phyloP scores from a whole-genome alignment of 2,329 filamentous ascomycete genomes.

The Aspergillus fumigatus region DNA sequence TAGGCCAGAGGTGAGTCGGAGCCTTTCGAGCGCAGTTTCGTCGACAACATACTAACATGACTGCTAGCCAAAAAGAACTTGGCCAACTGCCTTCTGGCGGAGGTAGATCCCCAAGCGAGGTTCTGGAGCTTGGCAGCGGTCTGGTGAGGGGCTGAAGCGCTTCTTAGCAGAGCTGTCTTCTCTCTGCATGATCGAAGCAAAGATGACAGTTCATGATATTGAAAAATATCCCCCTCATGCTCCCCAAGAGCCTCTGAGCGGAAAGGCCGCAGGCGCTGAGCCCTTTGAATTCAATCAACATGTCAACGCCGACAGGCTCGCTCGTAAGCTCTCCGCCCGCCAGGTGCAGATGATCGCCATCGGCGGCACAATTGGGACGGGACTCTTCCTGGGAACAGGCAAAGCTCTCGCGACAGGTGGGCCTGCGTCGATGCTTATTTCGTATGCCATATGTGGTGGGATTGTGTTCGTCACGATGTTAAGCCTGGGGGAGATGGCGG shows the following conservation, averaged over 20 bases:
- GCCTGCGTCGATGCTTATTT: constrained; percentile 55
- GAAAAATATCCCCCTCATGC: constrained; percentile 18
- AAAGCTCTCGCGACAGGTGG: constrained; percentile 57
- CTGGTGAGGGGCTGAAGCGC: neutral
- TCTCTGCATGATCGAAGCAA: neutral
- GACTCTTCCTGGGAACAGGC: constrained; percentile 60
- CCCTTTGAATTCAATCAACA: constrained; percentile 9
- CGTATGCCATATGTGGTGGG: constrained; percentile 53
- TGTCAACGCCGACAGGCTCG: constrained; percentile 45
- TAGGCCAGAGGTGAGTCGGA: neutral
- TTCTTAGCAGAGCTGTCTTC: neutral
- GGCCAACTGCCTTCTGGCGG: neutral
- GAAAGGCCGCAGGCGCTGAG: constrained; percentile 11
- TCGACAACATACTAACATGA: neutral
- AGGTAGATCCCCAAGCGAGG: neutral
- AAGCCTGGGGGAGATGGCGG: constrained; percentile 57
- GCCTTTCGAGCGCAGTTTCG: neutral
- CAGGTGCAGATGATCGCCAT: constrained; percentile 65
- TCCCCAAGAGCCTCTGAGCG: neutral
- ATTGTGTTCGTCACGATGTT: constrained; percentile 59
- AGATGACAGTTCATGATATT: constrained; percentile 19
- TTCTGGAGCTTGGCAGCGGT: neutral
- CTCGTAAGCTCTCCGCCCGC: constrained; percentile 54
- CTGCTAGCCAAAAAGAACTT: neutral
- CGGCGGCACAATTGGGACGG: constrained; percentile 47